Evolutionary conservation across 2,329 filamentous ascomycete genomes (phyloP).

Genomic region (Paracoccidioides brasiliensis): DNA sequence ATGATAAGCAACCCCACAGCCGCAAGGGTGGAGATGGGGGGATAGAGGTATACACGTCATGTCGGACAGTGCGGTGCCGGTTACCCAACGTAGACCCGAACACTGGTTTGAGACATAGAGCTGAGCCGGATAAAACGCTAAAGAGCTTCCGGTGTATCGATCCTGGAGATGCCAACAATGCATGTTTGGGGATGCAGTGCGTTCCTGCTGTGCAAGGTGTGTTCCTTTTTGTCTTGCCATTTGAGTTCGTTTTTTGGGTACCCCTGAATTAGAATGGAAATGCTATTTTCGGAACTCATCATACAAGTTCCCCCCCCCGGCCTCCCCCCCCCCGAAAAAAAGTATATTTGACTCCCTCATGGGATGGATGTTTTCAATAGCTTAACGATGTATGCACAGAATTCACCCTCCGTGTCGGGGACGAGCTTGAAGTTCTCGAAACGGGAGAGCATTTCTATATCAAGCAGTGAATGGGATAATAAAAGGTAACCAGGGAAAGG

Average conservation of each 20-base stretch:
- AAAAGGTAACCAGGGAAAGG: not conserved
- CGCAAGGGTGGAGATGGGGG: slow-evolving; percentile 15
- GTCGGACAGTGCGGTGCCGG: slow-evolving; percentile 45
- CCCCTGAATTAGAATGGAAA: not conserved
- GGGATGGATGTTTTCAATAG: not conserved
- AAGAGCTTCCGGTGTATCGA: slow-evolving; percentile 40
- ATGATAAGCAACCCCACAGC: not conserved
- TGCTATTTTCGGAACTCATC: not conserved
- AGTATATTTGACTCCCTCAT: not conserved
- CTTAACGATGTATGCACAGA: slow-evolving; percentile 11
- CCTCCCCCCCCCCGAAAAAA: no score
- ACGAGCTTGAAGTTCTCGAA: slow-evolving; percentile 28
- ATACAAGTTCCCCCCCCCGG: no score
- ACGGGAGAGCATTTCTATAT: slow-evolving; percentile 33
- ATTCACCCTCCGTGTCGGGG: slow-evolving; percentile 26
- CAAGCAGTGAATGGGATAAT: slow-evolving; percentile 9
- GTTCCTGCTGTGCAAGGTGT: slow-evolving; percentile 22
- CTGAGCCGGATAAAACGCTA: slow-evolving; percentile 38
- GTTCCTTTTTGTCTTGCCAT: slow-evolving; percentile 6
- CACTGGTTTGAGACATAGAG: slow-evolving; percentile 36
- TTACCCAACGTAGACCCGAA: slow-evolving; percentile 47
- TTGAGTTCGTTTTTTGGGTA: not conserved
- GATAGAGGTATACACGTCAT: slow-evolving; percentile 35
- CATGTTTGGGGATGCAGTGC: slow-evolving; percentile 43
- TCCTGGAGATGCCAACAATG: slow-evolving; percentile 34